Conservation (phyloP, 192 early-diverging fungal species). For the Rhizoclosmatium sp. region DNA sequence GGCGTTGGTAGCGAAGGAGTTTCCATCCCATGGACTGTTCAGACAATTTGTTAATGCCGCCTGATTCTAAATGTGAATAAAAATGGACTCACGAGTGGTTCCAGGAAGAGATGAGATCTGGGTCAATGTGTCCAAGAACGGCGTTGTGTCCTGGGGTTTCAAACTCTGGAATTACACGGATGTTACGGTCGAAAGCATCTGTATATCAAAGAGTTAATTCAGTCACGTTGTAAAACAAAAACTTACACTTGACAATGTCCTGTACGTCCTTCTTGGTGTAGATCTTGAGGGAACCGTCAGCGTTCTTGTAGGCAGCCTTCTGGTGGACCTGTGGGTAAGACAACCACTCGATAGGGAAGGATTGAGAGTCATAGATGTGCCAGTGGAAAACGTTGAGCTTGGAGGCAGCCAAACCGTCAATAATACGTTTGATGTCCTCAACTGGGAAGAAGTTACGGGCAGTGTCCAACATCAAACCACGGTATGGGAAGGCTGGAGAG, state of each 20-base stretch:
- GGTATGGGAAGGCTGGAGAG: constrained; percentile 24
- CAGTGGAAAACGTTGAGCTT: constrained; percentile 44
- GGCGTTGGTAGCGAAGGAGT: too few species aligned
- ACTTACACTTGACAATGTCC: constrained; percentile 64
- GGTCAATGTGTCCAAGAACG: background rate
- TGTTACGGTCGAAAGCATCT: constrained; percentile 70
- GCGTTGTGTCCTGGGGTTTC: constrained; percentile 49
- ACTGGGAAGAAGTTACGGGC: constrained; percentile 47
- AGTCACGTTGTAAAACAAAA: too few species aligned
- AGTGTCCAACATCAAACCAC: constrained; percentile 48
- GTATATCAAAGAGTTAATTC: too few species aligned
- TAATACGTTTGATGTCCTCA: constrained; percentile 16
- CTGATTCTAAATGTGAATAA: too few species aligned
- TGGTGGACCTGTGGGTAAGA: background rate
- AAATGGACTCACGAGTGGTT: too few species aligned
- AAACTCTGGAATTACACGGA: constrained; percentile 91
- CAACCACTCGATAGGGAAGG: constrained; percentile 13
- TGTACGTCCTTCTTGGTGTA: constrained; percentile 67
- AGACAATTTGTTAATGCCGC: too few species aligned
- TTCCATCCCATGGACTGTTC: background rate
- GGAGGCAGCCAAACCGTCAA: constrained; percentile 33
- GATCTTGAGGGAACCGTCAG: constrained; percentile 65
- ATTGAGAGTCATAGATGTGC: constrained; percentile 48
- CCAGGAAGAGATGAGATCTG: background rate
- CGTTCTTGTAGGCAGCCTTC: background rate